Conservation (phyloP, 1,139 yeast species). For the Pichia terricola region DNA sequence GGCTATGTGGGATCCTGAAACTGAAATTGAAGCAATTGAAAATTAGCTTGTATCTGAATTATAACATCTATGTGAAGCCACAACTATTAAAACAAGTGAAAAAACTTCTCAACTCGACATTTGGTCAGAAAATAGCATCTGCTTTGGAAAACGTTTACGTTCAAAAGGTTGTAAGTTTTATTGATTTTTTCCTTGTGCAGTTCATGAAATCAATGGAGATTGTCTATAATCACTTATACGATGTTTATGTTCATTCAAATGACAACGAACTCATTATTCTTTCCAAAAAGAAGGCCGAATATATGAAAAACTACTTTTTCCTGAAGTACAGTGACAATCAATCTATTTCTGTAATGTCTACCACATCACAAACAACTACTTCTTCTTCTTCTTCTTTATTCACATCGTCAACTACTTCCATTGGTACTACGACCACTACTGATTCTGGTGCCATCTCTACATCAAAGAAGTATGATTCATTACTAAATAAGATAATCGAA, state of each 20-base stretch:
- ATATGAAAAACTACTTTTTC: no score
- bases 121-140: slow-evolving; percentile 5
- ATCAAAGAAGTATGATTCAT: slow-evolving; percentile 26
- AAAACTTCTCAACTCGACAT: slow-evolving; percentile 5
- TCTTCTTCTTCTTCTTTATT: background rate
- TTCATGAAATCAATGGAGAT: no score
- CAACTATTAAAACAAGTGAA: background rate
- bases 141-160: no score
- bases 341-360: background rate
- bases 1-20: background rate
- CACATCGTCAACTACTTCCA: background rate
- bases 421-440: slow-evolving; percentile 3
- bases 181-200: no score
- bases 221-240: no score
- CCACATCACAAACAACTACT: background rate
- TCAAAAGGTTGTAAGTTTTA: no score
- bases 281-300: no score
- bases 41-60: slow-evolving; percentile 6
- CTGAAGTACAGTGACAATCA: no score
- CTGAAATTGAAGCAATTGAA: slow-evolving; percentile 1
- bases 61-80: slow-evolving; percentile 13
- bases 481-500: slow-evolving; percentile 35
- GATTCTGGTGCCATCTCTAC: slow-evolving; percentile 19
- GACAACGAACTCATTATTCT: no score
- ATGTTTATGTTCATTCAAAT: no score